Evolutionary conservation across 129 eudicot genomes (phyloP).

Genomic region (Tanacetum coccineum): DNA sequence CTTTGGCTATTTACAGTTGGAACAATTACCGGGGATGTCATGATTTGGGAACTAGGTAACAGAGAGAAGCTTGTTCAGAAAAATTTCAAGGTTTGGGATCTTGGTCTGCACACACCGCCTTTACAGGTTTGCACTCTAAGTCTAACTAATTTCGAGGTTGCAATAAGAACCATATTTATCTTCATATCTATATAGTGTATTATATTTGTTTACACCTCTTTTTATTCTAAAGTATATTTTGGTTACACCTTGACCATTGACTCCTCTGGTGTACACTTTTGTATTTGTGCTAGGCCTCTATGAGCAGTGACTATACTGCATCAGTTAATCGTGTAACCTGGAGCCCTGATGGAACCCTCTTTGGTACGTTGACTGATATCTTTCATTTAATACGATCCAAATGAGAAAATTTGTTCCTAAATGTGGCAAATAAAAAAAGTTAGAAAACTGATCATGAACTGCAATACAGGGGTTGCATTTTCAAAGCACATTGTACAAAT

Average conservation of each 20-base stretch:
- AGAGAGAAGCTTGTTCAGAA: not conserved
- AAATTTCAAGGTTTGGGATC: not conserved
- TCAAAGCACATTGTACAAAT: too few relatives aligned
- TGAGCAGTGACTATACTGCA: too few relatives aligned
- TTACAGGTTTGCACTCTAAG: not conserved
- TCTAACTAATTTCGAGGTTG: not conserved
- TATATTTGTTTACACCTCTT: too few relatives aligned
- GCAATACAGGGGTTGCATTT: too few relatives aligned
- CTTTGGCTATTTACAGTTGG: not conserved
- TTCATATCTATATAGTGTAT: not conserved
- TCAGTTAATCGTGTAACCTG: constrained; percentile 61
- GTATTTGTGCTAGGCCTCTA: not conserved
- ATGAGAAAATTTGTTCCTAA: too few relatives aligned
- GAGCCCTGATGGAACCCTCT: too few relatives aligned
- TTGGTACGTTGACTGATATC: constrained; percentile 42
- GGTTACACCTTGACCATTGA: constrained; percentile 1
- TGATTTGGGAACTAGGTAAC: not conserved
- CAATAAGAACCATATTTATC: too few relatives aligned
- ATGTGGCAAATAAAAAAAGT: too few relatives aligned
- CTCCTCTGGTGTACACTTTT: too few relatives aligned
- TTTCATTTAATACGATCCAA: not conserved
- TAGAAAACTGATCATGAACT: not conserved
- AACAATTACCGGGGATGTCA: not conserved
- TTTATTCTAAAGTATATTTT: not conserved
- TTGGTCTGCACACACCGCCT: not conserved